A percentile compares a stretch with the other conserved stretches of the same genome.
Conservation (phyloP, 208 protist species). For the Crithidia expoeki region DNA sequence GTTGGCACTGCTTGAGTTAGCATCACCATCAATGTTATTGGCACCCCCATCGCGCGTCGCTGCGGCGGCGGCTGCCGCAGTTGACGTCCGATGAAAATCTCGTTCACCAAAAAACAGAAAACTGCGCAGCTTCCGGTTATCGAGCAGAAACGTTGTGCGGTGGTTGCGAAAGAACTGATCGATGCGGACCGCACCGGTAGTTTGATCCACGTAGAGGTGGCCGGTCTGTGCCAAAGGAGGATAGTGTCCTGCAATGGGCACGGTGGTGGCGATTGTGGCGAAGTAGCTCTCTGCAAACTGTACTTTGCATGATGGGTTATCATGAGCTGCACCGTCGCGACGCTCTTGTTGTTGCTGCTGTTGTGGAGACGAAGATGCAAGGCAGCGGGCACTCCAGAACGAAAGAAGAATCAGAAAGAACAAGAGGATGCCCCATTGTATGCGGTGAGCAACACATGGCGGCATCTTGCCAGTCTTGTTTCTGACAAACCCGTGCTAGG, state of each 20-base stretch:
- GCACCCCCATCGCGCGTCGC: background rate
- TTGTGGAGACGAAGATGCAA: background rate
- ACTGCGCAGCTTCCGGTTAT: slow-evolving; percentile 28
- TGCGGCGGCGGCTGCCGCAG: background rate
- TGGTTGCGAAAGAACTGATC: slow-evolving; percentile 34
- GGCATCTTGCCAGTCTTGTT: too few relatives aligned
- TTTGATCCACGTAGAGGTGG: slow-evolving; percentile 39
- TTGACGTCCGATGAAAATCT: slow-evolving; percentile 6
- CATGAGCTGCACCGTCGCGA: background rate
- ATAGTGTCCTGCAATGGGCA: slow-evolving; percentile 13
- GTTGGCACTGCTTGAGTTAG: background rate
- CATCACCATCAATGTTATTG: background rate
- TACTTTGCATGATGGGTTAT: slow-evolving; percentile 14
- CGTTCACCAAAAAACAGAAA: slow-evolving; percentile 26
- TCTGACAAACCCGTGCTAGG: too few relatives aligned
- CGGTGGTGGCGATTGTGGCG: slow-evolving; percentile 40
- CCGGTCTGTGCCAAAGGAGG: slow-evolving; percentile 37
- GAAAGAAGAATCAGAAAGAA: too few relatives aligned
- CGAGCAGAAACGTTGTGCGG: slow-evolving; percentile 33
- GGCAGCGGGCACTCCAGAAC: too few relatives aligned
- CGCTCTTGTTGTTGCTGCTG: background rate
- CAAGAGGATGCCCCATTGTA: too few relatives aligned
- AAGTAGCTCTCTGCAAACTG: slow-evolving; percentile 39
- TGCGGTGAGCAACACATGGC: too few relatives aligned
- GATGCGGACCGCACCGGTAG: slow-evolving; percentile 25